Evolutionary conservation across 2,329 filamentous ascomycete genomes (phyloP), one percentile per base, ranked within the genome.

Genomic region (Colletotrichum lentis): DNA sequence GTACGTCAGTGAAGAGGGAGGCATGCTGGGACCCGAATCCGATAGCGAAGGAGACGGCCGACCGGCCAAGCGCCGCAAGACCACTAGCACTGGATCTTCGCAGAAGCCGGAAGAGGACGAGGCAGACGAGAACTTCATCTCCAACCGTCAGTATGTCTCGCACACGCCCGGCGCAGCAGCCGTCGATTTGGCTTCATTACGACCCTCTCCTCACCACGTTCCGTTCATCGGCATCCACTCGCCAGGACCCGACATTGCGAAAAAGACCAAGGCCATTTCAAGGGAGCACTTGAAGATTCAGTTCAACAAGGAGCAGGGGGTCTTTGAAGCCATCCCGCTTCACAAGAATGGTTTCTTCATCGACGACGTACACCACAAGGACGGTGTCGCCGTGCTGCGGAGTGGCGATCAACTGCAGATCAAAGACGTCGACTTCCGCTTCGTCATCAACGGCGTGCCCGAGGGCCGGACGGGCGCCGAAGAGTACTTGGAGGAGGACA

Each of bases 211-310:
- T 0, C 78, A 85, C 69, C 84, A 88, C 65, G 86, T 88, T 63
- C 88, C 90, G 3, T 85, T 92, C 66, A 84, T 94, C 56, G 87
- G 88, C 41, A 92, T 94, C 52, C 91, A 94, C 76, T 91, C 91
- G 3, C 88, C 88, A 0, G 85, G 86, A 2, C 85, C 85, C 5
- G 82, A 86, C 56, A 87, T 88, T 69, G 85, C 87, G 3, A 82
- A 77, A 68, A 87, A 86, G 70, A 92, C 91, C 58, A 91, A 91
- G 74, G 86, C 86, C 58, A 94, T 94, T 62, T 94, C 91, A 3
- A 84, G 91, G 69, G 82, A 90, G 72, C 92, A 95, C 76, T 81
- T 92, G 56, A 90, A 88, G 73, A 92, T 95, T 72, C 82, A 86
- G 54, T 94, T 90, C 78, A 91, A 91, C 73, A 82, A 86, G 69